Evolutionary conservation across 2,329 filamentous ascomycete species (phyloP).

Genomic region (Fusarium sp.): DNA sequence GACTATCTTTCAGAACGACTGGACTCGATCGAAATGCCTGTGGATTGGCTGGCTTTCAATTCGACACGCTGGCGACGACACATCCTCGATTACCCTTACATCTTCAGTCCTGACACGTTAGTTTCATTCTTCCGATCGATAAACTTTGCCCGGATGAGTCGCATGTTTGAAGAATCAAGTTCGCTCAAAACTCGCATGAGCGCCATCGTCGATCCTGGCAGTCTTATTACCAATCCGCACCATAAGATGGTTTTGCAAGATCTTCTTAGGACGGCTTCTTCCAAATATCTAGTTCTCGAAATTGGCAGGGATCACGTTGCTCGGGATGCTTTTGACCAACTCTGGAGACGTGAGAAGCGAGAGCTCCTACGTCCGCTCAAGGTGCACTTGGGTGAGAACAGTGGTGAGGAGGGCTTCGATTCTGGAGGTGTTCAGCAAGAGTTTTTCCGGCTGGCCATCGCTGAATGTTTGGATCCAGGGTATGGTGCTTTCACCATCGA

Average conservation of each 20-base stretch:
- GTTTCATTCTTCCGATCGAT: constrained; percentile 89
- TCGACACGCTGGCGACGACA: constrained; percentile 74
- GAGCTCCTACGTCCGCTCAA: constrained; percentile 89
- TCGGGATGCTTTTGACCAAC: constrained; percentile 82
- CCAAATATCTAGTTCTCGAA: constrained; percentile 77
- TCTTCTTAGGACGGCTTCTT: constrained; percentile 72
- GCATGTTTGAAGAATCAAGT: constrained; percentile 76
- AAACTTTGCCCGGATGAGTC: constrained; percentile 88
- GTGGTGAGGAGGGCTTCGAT: constrained; percentile 89
- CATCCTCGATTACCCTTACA: constrained; percentile 81
- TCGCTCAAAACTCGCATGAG: constrained; percentile 67
- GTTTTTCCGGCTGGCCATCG: constrained; percentile 88
- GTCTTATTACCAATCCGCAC: constrained; percentile 65
- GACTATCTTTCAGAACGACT: constrained; percentile 81
- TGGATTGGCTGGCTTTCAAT: constrained; percentile 73
- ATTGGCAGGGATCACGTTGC: constrained; percentile 76
- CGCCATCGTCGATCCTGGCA: constrained; percentile 65
- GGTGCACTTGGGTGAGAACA: constrained; percentile 83
- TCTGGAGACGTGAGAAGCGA: constrained; percentile 86
- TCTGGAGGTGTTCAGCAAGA: constrained; percentile 97
- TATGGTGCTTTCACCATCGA: constrained; percentile 87
- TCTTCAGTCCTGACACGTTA: constrained; percentile 79
- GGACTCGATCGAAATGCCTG: constrained; percentile 78
- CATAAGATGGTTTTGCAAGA: constrained; percentile 72
- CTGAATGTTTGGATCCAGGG: constrained; percentile 80